Evolutionary conservation across 345 rosid species (phyloP), one percentile per base, ranked within the genome.

Genomic region (Populus ilicifolia): DNA sequence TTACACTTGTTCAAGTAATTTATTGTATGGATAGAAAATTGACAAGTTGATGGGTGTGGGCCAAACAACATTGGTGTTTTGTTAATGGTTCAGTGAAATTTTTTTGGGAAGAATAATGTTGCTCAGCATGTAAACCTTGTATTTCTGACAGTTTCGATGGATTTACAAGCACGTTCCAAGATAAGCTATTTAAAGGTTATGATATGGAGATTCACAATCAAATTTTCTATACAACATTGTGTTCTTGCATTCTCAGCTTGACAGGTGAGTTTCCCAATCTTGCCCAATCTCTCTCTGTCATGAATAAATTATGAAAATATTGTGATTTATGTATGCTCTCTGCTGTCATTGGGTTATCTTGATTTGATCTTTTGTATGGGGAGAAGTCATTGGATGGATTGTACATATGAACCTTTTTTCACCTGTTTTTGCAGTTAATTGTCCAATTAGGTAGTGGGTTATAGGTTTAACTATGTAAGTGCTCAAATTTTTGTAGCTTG

Each of bases 81-180:
- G 33, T 54, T 41, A 52, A 46, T 48, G 21, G 14, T n/a, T 74
- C 8, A 8, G 2, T 33, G 25, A 41, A 50, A 56, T 35, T 4
- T 80, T 35, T 43, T 59, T 61, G 65, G 5, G 29, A 50, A 76
- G 43, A 74, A 59, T 27, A 25, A 29, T 72, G 41, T 59, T 38
- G 67, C 59, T 38, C 69, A 73, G 20, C 33, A 20, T 38, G 41
- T 77, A 67, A 78, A 61, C 78, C 44, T 69, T 61, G 76, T 30
- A n/a, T 71, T 65, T 77, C 16, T 70, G 11, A 85, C 84, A 95
- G 99, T 89, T 92, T 92, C 83, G 98, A 95, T 86, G 98, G 99
- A 50, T 95, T 95, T 82, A 93, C 98, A n/a, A 95, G 98, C 86
- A 95, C 99, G 27, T 93, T 93, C 79, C 98, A 95, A 87, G 98